Base-by-base conservation (phyloP, 768 basidiomycete species). In the Boletellus ananiceps region DNA sequence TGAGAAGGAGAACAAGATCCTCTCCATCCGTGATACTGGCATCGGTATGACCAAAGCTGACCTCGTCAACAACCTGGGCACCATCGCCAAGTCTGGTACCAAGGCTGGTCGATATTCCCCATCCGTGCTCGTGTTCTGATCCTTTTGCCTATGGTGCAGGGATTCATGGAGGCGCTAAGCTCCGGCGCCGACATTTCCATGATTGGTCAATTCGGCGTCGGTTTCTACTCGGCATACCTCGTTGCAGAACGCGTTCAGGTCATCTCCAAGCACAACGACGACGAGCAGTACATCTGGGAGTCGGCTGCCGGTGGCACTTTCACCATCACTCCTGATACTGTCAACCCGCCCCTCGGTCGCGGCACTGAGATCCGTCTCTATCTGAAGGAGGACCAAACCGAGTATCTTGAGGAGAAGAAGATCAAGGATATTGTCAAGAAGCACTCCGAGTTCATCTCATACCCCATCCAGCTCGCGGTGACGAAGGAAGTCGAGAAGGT, bases 241-340 rank as follows among this genome's bases (percentile, higher is more conserved):
- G 94, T 99, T 58, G 94, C 95, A 61, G 95, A 99, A 75, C 86
- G 87, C 58, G 95, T 99, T 4, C 94, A 96, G 72, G 93, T 99
- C 68, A 87, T 97, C 73, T 93, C 94, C 57, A 99, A 99, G 77
- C 94, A 99, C 81, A 98, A 99, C 65, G 95, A 98, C 63, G 95
- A 98, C 69, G 96, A 98, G 75, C 95, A 98, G 73, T 98, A 99
- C 78, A 93, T 99, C 73, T 99, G 95, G 96, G 95, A 99, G 80
- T 99, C 95, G n/a, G 88, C 96, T 56, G 95, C 95, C 29, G 96
- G 95, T 67, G 96, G 95, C 49, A 99, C 95, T 45, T 99, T 98
- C 79, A 98, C 96, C 65, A 96, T 99, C 76, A 96, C 94, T 42
- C 86, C 75, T 50, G 95, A 98, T 71, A 89, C 83, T 53, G 73